phyloP scores from a whole-genome alignment of 2,329 filamentous ascomycete species.

The Aureobasidium sp. region DNA sequence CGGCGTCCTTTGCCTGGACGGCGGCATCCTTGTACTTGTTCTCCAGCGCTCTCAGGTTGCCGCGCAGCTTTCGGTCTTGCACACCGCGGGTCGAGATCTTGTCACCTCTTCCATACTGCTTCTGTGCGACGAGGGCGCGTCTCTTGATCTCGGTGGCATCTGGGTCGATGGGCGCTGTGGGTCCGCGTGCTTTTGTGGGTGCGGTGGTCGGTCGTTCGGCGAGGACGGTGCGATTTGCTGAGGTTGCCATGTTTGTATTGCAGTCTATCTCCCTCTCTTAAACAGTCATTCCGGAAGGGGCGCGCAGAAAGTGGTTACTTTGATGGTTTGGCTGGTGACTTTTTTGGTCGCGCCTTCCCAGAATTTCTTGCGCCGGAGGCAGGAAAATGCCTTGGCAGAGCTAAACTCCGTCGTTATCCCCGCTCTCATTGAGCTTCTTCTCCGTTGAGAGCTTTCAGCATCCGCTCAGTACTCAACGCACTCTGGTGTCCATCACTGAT shows the following conservation, averaged over 20 bases:
- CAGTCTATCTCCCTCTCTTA: background rate
- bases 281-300: background rate
- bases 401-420: background rate
- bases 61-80: conserved; percentile 83
- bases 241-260: background rate
- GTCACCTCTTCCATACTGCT: conserved; percentile 76
- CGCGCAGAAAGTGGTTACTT: background rate
- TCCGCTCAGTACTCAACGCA: background rate
- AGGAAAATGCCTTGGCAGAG: background rate
- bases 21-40: conserved; percentile 74
- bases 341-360: conserved; percentile 3
- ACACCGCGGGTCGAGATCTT: conserved; percentile 65
- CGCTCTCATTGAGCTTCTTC: background rate
- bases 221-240: background rate
- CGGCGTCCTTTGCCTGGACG: conserved; percentile 84
- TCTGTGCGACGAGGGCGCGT: conserved; percentile 39
- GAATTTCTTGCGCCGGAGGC: conserved; percentile 4
- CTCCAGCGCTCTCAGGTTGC: conserved; percentile 72
- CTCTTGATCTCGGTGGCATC: conserved; percentile 29
- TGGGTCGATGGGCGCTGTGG: conserved; percentile 26
- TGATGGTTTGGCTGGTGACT: background rate
- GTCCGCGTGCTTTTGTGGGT: conserved; percentile 12
- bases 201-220: conserved; percentile 2
- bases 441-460: background rate
- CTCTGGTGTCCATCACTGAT: background rate